These are phyloP conservation scores for Alternaria sp. DNA, from an alignment of 2,329 filamentous ascomycete genomes.

Conservation along the genomic window DNA sequence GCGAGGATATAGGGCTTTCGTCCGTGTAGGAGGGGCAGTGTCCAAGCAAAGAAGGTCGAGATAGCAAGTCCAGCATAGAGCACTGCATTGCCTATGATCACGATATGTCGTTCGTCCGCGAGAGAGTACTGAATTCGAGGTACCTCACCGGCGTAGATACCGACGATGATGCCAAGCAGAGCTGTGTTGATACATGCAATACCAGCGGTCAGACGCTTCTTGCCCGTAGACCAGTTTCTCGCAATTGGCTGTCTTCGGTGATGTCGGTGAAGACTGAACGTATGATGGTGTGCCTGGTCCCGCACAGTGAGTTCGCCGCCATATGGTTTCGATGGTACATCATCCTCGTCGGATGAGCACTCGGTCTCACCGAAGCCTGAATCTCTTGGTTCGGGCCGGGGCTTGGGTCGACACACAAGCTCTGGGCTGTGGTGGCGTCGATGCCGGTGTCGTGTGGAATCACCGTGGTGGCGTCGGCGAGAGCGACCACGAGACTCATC, in stretches of 20 bases:
- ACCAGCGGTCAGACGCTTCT: constrained; percentile 72
- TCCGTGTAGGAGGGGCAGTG: constrained; percentile 75
- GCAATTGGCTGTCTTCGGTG: constrained; percentile 71
- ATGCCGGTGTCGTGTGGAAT: constrained; percentile 11
- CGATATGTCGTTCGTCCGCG: constrained; percentile 69
- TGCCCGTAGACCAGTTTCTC: constrained; percentile 70
- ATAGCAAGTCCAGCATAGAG: constrained; percentile 75
- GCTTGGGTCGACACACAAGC: constrained; percentile 6
- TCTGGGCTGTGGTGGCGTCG: constrained; percentile 13
- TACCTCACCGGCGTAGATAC: constrained; percentile 78
- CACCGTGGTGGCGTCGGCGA: constrained; percentile 13
- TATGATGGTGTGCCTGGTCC: constrained; percentile 40
- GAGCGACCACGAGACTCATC: constrained; percentile 35
- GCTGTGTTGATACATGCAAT: constrained; percentile 77
- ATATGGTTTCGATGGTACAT: constrained; percentile 16
- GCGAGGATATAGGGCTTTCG: constrained; percentile 78
- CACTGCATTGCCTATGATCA: constrained; percentile 75
- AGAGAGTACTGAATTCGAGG: constrained; percentile 81
- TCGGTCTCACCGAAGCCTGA: constrained; percentile 20
- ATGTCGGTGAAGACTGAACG: constrained; percentile 49
- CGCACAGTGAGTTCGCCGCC: constrained; percentile 28
- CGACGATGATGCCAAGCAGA: constrained; percentile 72
- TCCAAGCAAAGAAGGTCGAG: constrained; percentile 74
- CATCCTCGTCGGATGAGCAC: constrained; percentile 28
- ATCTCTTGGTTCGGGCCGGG: constrained; percentile 3